Evolutionary conservation across 148 eudicot species (phyloP), one percentile per base, ranked within the genome.

Genomic region (Dianthus caryophyllus): DNA sequence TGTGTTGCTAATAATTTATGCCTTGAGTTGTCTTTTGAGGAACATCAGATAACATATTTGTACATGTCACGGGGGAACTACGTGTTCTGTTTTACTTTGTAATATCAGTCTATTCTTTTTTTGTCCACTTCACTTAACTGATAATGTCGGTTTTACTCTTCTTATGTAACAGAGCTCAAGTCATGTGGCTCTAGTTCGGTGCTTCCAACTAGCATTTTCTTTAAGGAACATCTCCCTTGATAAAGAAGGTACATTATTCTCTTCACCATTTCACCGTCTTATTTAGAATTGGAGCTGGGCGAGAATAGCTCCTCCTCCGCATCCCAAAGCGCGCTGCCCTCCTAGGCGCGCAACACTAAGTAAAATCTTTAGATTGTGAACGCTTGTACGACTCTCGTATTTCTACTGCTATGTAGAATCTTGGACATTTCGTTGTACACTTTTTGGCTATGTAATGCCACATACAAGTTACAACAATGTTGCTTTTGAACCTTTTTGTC

Each of bases 181-280:
- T 75, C 88, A 82, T 26, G 66, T 73, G 80, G 87, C 84, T 62
- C 79, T 90, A 47, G 86, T 80, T 36, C 87, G 86, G 81, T 85
- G 87, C 72, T 86, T 90, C 79, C 97, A 90, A 85, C 73, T 88
- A 69, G 97, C 97, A 33, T 84, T 90, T 73, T 85, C 97, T 61
- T 75, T 90, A 43, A 86, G 94, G 77, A 80, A 74, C 73, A 82
- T 86, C 73, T 78, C 97, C 66, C 79, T 88, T 39, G 85, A 88
- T 67, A 82, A 77, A 68, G 87, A 86, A 76, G 95, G 97, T 86
- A 68, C 41, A 24, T 29, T 18, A 18, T 41, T 17, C 61, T 55
- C 43, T n/a, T 21, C 24, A 16, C 27, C 26, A 49, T 29, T 24
- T n/a, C 57, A 17, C 43, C 26, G 17, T 30, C 44, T n/a, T n/a